Evolutionary conservation across 495 filamentous ascomycete species (phyloP).

Genomic region (Aspergillus kassunensis): DNA sequence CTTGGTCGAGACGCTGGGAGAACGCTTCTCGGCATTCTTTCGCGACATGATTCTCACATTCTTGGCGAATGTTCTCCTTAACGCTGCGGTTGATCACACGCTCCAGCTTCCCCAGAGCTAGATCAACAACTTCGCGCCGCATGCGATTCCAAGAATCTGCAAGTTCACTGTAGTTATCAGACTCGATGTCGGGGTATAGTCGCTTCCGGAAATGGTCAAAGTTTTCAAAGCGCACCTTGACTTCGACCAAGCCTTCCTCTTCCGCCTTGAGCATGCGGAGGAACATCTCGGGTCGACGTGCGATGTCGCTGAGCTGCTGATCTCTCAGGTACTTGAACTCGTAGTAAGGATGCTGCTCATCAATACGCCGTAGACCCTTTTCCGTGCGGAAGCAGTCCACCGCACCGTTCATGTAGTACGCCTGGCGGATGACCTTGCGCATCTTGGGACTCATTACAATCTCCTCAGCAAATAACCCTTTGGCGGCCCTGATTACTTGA

Average conservation of each 20-base stretch:
- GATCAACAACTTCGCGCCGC: constrained; percentile 75
- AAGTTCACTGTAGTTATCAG: constrained; percentile 90
- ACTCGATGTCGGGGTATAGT: constrained; percentile 77
- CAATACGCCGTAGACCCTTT: constrained; percentile 89
- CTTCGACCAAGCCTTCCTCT: constrained; percentile 83
- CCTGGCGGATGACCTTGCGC: constrained; percentile 77
- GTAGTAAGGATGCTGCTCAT: constrained; percentile 93
- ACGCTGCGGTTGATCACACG: constrained; percentile 80
- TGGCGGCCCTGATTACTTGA: constrained; percentile 71
- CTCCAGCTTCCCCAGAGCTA: constrained; percentile 78
- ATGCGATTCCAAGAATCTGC: constrained; percentile 93
- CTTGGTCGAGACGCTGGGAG: constrained; percentile 84
- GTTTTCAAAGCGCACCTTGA: constrained; percentile 70
- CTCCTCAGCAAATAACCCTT: constrained; percentile 87
- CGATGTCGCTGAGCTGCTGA: constrained; percentile 76
- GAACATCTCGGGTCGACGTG: constrained; percentile 78
- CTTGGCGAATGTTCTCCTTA: constrained; percentile 85
- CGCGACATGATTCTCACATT: constrained; percentile 85
- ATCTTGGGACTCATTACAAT: constrained; percentile 83
- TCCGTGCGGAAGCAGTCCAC: constrained; percentile 88
- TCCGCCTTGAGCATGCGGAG: constrained; percentile 96
- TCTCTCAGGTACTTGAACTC: constrained; percentile 96
- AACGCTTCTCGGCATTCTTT: constrained; percentile 80
- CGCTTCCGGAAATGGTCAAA: constrained; percentile 67
- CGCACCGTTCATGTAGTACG: constrained; percentile 75